These are phyloP conservation scores for Alloascoidea africana DNA, from an alignment of 805 yeast species.

Conservation along the genomic window DNA sequence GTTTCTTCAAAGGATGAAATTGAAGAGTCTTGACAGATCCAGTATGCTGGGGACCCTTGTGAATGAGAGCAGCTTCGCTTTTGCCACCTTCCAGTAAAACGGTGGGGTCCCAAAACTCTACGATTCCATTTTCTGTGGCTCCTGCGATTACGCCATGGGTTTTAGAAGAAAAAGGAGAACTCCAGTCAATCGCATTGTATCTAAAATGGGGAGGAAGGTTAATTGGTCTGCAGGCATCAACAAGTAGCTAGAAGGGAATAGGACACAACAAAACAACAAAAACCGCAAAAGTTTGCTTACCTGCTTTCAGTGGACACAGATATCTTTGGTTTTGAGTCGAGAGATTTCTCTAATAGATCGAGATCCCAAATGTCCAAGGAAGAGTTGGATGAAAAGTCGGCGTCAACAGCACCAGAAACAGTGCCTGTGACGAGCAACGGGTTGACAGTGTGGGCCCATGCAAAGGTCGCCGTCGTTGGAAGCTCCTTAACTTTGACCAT, in stretches of 20 bases:
- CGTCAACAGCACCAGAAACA: conserved; percentile 91
- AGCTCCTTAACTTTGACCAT: conserved; percentile 82
- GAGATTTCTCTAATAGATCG: conserved; percentile 18
- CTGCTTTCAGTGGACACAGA: conserved; percentile 36
- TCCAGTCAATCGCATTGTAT: conserved; percentile 80
- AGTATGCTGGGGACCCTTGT: conserved; percentile 41
- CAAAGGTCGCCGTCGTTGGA: conserved; percentile 81
- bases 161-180: conserved; percentile 33
- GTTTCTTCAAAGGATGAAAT: conserved; percentile 61
- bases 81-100: conserved; percentile 28
- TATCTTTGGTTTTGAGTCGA: conserved; percentile 23
- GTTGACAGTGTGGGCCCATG: conserved; percentile 69
- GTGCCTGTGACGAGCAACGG: conserved; percentile 85
- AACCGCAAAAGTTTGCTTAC: conserved; percentile 6
- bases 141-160: conserved; percentile 59
- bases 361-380: conserved; percentile 71
- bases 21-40: conserved; percentile 58
- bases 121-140: conserved; percentile 71
- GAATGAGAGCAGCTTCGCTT: conserved; percentile 30
- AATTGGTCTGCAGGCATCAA: conserved; percentile 7
- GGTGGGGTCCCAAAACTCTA: conserved; percentile 63
- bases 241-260: conserved; percentile 9
- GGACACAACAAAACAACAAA: conserved; percentile 2
- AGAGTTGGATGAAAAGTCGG: conserved; percentile 67
- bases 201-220: conserved; percentile 13